Percentiles rank a stretch among this genome's conserved stretches.
Conservation (phyloP, 2,329 filamentous ascomycete genomes). For the Colletotrichum navitas region DNA sequence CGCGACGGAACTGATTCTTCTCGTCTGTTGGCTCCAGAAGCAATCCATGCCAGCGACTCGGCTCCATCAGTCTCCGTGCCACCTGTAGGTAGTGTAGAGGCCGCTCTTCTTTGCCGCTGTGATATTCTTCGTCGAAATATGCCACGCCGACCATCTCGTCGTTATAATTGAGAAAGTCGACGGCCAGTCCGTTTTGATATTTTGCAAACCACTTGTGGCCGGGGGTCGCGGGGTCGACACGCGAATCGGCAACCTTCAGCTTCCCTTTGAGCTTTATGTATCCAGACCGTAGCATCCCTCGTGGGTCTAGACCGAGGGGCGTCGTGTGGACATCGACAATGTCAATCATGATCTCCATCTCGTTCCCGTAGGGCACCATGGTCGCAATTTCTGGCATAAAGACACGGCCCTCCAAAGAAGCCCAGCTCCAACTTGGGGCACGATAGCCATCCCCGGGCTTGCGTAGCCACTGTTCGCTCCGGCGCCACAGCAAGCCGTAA, state of each 20-base stretch:
- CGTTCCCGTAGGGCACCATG: neutral
- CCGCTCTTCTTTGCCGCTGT: neutral
- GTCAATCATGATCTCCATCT: neutral
- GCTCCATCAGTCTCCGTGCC: neutral
- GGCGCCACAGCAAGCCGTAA: slow-evolving; percentile 2
- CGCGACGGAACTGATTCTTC: neutral
- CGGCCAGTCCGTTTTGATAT: neutral
- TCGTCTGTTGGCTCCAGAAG: neutral
- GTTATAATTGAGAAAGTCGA: neutral
- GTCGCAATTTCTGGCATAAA: neutral
- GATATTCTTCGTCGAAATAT: slow-evolving; percentile 1
- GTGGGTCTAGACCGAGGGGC: slow-evolving; percentile 3
- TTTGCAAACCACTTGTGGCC: neutral
- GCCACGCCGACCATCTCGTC: neutral
- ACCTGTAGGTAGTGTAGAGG: neutral
- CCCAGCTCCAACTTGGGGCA: slow-evolving; percentile 15
- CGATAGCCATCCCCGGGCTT: neutral
- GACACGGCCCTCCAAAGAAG: neutral
- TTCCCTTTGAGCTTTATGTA: neutral
- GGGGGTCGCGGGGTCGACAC: neutral
- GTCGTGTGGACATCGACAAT: neutral
- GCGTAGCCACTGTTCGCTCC: neutral
- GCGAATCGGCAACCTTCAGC: neutral
- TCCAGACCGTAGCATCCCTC: slow-evolving; percentile 4
- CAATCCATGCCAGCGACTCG: slow-evolving; percentile 1